Evolutionary conservation across 2,329 filamentous ascomycete genomes (phyloP).

Genomic region (Beauveria varroae): DNA sequence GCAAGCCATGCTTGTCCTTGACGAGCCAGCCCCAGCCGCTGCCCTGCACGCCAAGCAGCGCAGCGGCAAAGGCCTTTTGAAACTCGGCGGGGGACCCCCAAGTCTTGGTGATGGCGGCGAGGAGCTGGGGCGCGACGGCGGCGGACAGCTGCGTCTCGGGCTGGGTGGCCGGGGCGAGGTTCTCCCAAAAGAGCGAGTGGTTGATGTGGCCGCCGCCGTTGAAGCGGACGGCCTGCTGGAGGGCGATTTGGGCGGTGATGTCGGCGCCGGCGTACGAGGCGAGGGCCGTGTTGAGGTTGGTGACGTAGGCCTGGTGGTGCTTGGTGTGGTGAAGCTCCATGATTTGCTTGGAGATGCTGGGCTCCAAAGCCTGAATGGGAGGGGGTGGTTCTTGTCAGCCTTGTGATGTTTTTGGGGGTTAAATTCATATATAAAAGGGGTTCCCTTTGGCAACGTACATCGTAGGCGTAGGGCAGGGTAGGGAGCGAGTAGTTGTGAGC

Average conservation of each 20-base stretch:
- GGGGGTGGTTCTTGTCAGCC: too few species aligned
- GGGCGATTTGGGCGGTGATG: conserved; percentile 55
- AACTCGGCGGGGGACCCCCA: conserved; percentile 66
- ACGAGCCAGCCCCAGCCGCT: conserved; percentile 88
- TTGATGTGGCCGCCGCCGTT: conserved; percentile 91
- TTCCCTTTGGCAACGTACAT: conserved; percentile 43
- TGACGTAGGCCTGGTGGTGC: conserved; percentile 74
- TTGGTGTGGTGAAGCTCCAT: conserved; percentile 77
- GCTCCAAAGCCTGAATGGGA: conserved; percentile 53
- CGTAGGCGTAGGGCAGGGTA: conserved; percentile 59
- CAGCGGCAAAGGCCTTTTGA: conserved; percentile 55
- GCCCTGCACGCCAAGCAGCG: conserved; percentile 66
- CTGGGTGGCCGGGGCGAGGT: conserved; percentile 56
- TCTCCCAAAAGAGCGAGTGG: conserved; percentile 89
- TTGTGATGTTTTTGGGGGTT: too few species aligned
- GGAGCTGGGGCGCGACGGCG: conserved; percentile 48
- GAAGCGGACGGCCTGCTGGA: conserved; percentile 72
- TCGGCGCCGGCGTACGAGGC: conserved; percentile 54
- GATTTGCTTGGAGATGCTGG: conserved; percentile 67
- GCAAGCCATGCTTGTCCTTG: conserved; percentile 52
- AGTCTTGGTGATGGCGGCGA: conserved; percentile 51
- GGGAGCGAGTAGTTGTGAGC: conserved; percentile 51
- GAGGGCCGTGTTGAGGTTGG: conserved; percentile 63
- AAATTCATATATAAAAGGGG: too few species aligned
- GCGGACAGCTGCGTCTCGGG: conserved; percentile 45